Conservation (phyloP, 306 rosid genomes). For the Sicyos baderoa region DNA sequence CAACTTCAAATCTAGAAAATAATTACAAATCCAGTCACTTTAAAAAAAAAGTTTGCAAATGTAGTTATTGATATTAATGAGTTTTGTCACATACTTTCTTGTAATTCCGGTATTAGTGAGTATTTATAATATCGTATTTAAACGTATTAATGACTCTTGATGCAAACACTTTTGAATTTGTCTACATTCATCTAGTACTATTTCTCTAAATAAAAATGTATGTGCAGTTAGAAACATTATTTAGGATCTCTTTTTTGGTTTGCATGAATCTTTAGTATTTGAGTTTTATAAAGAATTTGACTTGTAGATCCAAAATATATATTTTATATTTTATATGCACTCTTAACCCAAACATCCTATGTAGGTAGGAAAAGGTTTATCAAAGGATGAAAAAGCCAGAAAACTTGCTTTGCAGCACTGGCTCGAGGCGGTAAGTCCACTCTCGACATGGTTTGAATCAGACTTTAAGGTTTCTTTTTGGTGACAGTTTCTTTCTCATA, state of each 20-base stretch:
- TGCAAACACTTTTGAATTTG: too few relatives aligned
- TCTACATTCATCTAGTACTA: too few relatives aligned
- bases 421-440: conserved; percentile 81
- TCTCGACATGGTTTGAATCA: conserved; percentile 10
- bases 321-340: too few relatives aligned
- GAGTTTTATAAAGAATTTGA: background rate
- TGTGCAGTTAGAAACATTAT: background rate
- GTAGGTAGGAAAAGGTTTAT: conserved; percentile 84
- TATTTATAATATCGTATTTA: too few relatives aligned
- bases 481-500: background rate
- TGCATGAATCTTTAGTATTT: background rate
- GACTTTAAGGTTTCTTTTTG: conserved; percentile 8
- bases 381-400: conserved; percentile 65
- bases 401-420: conserved; percentile 89
- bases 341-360: background rate
- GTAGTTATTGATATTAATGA: too few relatives aligned
- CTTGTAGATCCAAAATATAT: background rate
- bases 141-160: too few relatives aligned
- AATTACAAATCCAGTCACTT: too few relatives aligned
- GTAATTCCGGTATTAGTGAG: too few relatives aligned
- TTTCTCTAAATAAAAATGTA: too few relatives aligned
- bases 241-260: background rate
- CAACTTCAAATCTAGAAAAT: too few relatives aligned
- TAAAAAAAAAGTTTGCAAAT: too few relatives aligned
- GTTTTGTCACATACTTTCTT: too few relatives aligned